A percentile compares a stretch with the other conserved stretches of the same genome.
Conservation (phyloP, 1,284 basidiomycete species). For the Porodaedalea pini region DNA sequence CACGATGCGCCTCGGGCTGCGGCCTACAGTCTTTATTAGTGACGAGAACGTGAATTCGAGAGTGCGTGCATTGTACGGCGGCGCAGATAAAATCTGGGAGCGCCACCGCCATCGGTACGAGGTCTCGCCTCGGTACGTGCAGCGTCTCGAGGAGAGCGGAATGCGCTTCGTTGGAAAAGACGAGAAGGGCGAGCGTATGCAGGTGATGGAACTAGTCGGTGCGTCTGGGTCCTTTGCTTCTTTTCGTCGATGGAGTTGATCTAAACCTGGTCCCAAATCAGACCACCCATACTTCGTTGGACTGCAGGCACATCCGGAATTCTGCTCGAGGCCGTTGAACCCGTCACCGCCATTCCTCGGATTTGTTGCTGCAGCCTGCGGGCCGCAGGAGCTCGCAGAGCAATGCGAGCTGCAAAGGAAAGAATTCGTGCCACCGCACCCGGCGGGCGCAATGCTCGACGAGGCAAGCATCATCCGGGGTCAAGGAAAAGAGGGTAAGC, state of each 20-base stretch:
- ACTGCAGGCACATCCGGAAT: conserved; percentile 96
- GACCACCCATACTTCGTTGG: conserved; percentile 96
- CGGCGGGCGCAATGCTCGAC: conserved; percentile 46
- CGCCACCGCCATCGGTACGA: conserved; percentile 97
- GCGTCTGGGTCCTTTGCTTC: conserved; percentile 32
- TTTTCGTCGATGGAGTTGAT: not conserved
- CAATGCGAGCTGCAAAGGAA: conserved; percentile 68
- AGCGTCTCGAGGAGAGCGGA: conserved; percentile 68
- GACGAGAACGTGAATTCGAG: conserved; percentile 61
- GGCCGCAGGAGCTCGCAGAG: conserved; percentile 60
- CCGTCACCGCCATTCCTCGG: conserved; percentile 98
- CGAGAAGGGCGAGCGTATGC: conserved; percentile 96
- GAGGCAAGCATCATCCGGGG: conserved; percentile 39
- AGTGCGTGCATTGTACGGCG: conserved; percentile 83
- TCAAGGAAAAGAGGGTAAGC: conserved; percentile 17
- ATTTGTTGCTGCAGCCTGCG: conserved; percentile 85
- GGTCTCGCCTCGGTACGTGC: conserved; percentile 88
- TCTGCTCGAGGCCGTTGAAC: conserved; percentile 98
- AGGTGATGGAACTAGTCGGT: conserved; percentile 88
- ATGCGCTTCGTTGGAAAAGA: conserved; percentile 90
- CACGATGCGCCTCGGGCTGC: conserved; percentile 95
- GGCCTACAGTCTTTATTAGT: conserved; percentile 86
- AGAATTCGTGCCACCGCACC: conserved; percentile 48
- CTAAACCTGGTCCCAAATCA: conserved; percentile 34
- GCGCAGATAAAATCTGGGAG: conserved; percentile 87